A percentile compares a stretch with the other conserved stretches of the same genome.
phyloP scores from a whole-genome alignment of 2,329 filamentous ascomycete genomes.

The Nigrospora osmanthi region DNA sequence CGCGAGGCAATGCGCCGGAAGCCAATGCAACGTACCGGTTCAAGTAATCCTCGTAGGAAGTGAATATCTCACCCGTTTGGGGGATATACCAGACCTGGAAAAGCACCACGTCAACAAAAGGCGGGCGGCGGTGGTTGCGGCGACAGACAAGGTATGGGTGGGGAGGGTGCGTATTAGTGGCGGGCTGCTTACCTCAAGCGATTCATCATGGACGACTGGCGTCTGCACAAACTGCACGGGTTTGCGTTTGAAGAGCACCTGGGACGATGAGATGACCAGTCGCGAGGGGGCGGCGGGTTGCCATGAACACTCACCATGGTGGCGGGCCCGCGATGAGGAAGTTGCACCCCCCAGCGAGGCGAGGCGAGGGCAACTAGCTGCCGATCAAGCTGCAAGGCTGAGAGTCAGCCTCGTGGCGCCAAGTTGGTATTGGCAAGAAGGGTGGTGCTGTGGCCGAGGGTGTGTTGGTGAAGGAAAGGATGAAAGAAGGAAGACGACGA shows the following conservation, averaged over 20 bases:
- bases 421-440: no score
- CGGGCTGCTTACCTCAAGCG: conserved; percentile 60
- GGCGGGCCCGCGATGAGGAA: conserved; percentile 6
- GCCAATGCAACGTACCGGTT: conserved; percentile 52
- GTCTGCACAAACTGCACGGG: conserved; percentile 75
- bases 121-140: conserved; percentile 12
- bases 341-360: conserved; percentile 5
- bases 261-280: conserved; percentile 14
- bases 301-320: background rate
- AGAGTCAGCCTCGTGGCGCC: conserved; percentile 21
- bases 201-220: conserved; percentile 69
- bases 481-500: no score
- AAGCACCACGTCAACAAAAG: no score
- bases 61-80: conserved; percentile 85
- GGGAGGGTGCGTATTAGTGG: no score
- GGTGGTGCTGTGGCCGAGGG: no score
- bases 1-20: background rate
- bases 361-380: conserved; percentile 5
- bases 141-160: conserved; percentile 1
- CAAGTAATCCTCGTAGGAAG: conserved; percentile 81
- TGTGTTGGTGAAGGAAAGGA: no score
- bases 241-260: conserved; percentile 97
- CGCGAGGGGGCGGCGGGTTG: conserved; percentile 5
- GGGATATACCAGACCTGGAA: conserved; percentile 82
- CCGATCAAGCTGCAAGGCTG: conserved; percentile 33